Evolutionary conservation across 768 basidiomycete species (phyloP).

Genomic region (Mycena indigotica): DNA sequence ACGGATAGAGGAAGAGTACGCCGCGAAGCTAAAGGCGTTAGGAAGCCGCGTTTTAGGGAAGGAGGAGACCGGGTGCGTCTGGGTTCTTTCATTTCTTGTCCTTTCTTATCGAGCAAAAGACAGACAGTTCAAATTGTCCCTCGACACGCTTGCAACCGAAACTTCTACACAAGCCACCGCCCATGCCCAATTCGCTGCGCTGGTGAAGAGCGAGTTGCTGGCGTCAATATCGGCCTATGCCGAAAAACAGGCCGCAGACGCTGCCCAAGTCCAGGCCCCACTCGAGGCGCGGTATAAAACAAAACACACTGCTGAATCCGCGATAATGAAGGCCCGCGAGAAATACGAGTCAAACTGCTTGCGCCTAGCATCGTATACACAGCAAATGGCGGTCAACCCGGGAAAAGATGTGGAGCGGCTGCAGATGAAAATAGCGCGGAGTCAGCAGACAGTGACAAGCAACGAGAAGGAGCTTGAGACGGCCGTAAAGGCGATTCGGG

Average conservation of each 20-base stretch:
- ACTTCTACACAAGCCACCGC: conserved; percentile 78
- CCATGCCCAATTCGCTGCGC: conserved; percentile 72
- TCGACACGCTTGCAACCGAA: conserved; percentile 79
- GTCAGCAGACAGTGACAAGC: conserved; percentile 81
- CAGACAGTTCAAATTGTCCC: conserved; percentile 77
- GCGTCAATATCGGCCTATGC: conserved; percentile 58
- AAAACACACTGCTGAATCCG: conserved; percentile 81
- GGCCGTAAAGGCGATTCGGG: conserved; percentile 74
- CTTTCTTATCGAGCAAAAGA: not conserved
- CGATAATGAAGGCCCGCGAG: conserved; percentile 85
- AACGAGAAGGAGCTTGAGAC: conserved; percentile 91
- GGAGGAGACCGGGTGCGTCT: conserved; percentile 88
- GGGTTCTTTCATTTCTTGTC: not conserved
- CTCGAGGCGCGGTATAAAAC: conserved; percentile 90
- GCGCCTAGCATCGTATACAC: conserved; percentile 90
- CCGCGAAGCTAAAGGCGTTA: conserved; percentile 78
- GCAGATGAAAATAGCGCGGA: conserved; percentile 78
- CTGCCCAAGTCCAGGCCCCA: conserved; percentile 66
- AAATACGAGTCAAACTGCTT: conserved; percentile 92
- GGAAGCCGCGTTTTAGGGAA: conserved; percentile 73
- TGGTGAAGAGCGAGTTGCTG: conserved; percentile 77
- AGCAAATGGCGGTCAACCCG: conserved; percentile 85
- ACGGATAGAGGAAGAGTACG: conserved; percentile 91
- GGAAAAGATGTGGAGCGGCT: conserved; percentile 92
- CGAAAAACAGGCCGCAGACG: conserved; percentile 64